Base-by-base conservation (phyloP, 2,329 filamentous ascomycete genomes). In the Cordyceps militaris region DNA sequence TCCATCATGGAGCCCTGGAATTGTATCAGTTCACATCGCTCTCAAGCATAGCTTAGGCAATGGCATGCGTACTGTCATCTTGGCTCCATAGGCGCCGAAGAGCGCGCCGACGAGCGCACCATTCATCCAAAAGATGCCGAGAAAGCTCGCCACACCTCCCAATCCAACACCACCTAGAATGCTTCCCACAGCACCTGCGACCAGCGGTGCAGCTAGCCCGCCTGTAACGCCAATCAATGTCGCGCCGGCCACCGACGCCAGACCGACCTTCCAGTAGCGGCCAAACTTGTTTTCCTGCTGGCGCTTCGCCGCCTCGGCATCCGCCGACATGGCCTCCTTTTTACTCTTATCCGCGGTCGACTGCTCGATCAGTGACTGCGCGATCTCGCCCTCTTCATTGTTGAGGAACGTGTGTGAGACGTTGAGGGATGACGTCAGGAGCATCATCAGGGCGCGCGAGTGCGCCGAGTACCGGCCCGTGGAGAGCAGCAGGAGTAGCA, bases 151-250 rank as follows among this genome's bases (percentile, higher is more conserved):
- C 2, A 94, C 88, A 0, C 90, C 89, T 23, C 91, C 92, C 1
- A 96, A 76, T 0, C 92, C 92, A 1, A 96, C 80, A 0, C 89
- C 89, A 14, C 91, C 89, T 82, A 96, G 89, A 2, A 96, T 79
- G 1, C 87, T 86, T 2, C 91, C 91, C 14, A 97, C 79, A 0
- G 91, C 91, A 4, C 91, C 91, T 4, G 92, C 92, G 14, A 96
- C 87, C 0, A 96, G 77, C 0, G 92, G 92, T 0, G 92, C 91
- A 1, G 92, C 92, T n/a, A 96, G 78, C 2, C 92, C 92, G 19
- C 92, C 92, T 0, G 91, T 96, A 3, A 97, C 82, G 6, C 92
- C 92, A n/a, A 97, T 92, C 1, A 96, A 76, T 0, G 89, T 89
- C 1, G 93, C 93, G 11, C 93, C 93, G 0, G 90, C 91, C 0